phyloP scores from a whole-genome alignment of 345 rosid species.

The Citrus reticulata region DNA sequence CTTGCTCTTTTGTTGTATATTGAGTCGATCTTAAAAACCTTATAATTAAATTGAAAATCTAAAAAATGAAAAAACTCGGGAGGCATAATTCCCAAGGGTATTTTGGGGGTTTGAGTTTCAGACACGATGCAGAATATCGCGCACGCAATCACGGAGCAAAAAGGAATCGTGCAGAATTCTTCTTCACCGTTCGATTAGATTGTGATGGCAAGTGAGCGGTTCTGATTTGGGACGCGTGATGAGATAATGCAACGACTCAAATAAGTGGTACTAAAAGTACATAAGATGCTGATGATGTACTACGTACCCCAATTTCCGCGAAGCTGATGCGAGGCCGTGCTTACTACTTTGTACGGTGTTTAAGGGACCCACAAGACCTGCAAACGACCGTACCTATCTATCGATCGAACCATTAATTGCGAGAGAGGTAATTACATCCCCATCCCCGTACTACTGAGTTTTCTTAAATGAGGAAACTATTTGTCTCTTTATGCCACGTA shows the following conservation, averaged over 20 bases:
- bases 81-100: no score
- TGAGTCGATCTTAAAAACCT: not conserved
- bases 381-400: not conserved
- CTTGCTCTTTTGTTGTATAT: no score
- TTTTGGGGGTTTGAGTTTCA: no score
- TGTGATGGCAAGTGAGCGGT: not conserved
- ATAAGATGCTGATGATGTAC: not conserved
- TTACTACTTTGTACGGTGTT: slow-evolving; percentile 27
- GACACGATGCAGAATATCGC: no score
- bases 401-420: not conserved
- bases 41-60: no score
- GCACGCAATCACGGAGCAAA: no score
- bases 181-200: not conserved
- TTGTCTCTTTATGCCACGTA: not conserved
- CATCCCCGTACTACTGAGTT: not conserved
- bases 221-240: not conserved
- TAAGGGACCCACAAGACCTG: slow-evolving; percentile 22
- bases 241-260: not conserved
- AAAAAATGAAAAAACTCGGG: no score
- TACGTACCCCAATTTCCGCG: not conserved
- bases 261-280: slow-evolving; percentile 8
- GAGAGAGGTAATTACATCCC: not conserved
- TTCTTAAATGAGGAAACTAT: no score
- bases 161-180: not conserved
- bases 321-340: slow-evolving; percentile 2